A percentile compares a stretch with the other conserved stretches of the same genome.
Conservation (phyloP, 305 asterid genomes). For the Plantago lanceolata region DNA sequence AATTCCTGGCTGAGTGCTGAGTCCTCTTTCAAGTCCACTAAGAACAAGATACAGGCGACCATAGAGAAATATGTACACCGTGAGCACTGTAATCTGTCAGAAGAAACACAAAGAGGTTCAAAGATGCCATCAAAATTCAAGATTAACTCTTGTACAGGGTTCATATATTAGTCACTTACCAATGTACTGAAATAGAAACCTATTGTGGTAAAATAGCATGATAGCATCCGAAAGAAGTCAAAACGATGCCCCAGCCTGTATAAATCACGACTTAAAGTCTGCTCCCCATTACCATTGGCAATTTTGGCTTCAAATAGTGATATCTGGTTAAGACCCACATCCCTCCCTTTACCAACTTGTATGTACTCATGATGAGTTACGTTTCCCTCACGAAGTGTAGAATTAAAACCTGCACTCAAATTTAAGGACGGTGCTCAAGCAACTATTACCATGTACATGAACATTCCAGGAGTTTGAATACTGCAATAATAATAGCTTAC, state of each 20-base stretch:
- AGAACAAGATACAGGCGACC: slow-evolving; percentile 93
- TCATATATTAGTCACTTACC: slow-evolving; percentile 40
- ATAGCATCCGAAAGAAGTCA: slow-evolving; percentile 84
- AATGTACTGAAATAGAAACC: slow-evolving; percentile 92
- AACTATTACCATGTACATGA: slow-evolving; percentile 11
- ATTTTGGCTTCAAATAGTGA: slow-evolving; percentile 93
- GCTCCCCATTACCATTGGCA: slow-evolving; percentile 95
- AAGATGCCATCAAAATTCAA: slow-evolving; percentile 12
- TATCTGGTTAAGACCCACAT: slow-evolving; percentile 93
- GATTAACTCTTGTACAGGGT: slow-evolving; percentile 3
- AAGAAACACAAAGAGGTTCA: slow-evolving; percentile 27
- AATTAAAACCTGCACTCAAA: slow-evolving; percentile 68
- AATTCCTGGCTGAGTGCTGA: slow-evolving; percentile 53
- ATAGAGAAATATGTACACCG: slow-evolving; percentile 81
- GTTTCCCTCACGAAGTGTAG: slow-evolving; percentile 94
- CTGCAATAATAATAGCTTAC: slow-evolving; percentile 31
- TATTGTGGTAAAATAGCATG: slow-evolving; percentile 86
- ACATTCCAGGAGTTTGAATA: slow-evolving; percentile 2
- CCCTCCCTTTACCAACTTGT: slow-evolving; percentile 98
- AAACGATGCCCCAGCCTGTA: slow-evolving; percentile 97
- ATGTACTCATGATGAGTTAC: slow-evolving; percentile 95
- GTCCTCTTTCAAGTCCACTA: slow-evolving; percentile 84
- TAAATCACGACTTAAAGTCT: slow-evolving; percentile 85
- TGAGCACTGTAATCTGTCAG: slow-evolving; percentile 84
- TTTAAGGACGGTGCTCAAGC: slow-evolving; percentile 11